These are phyloP conservation scores for Fraxinus quadrangulata DNA, from an alignment of 257 asterid genomes.

Conservation along the genomic window DNA sequence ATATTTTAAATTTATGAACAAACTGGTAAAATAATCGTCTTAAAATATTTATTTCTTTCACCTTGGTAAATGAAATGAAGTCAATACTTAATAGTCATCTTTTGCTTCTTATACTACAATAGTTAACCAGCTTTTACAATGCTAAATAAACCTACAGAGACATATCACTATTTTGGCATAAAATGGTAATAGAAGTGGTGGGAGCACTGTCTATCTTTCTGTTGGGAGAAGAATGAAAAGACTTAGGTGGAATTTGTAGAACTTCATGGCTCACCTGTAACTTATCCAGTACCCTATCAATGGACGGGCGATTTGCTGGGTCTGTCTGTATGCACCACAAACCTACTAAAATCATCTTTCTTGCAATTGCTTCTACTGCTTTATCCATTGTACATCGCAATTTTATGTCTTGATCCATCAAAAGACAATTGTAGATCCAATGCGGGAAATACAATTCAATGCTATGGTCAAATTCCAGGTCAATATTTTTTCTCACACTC, in stretches of 20 bases:
- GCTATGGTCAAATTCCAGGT: neutral
- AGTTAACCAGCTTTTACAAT: neutral
- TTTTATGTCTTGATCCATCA: neutral
- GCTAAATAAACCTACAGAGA: neutral
- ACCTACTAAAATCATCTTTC: slow-evolving; percentile 44
- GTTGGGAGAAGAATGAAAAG: slow-evolving; percentile 21
- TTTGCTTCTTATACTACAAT: no score
- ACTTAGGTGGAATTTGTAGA: slow-evolving; percentile 43
- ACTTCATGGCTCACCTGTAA: slow-evolving; percentile 34
- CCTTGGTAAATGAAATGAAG: no score
- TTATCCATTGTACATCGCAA: neutral
- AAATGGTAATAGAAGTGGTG: slow-evolving; percentile 5
- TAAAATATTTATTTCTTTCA: no score
- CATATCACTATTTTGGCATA: neutral
- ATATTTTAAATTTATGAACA: no score
- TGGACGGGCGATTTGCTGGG: slow-evolving; percentile 44
- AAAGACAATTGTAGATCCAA: neutral
- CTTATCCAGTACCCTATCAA: slow-evolving; percentile 41
- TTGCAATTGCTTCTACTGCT: slow-evolving; percentile 32
- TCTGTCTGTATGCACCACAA: slow-evolving; percentile 49
- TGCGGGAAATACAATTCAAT: neutral
- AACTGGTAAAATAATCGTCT: no score
- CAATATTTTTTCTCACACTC: slow-evolving; percentile 29
- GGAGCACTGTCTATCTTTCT: neutral
- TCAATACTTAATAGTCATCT: no score